Base-by-base conservation (phyloP, 2,329 filamentous ascomycete species). In the Sarocladium oryzae region DNA sequence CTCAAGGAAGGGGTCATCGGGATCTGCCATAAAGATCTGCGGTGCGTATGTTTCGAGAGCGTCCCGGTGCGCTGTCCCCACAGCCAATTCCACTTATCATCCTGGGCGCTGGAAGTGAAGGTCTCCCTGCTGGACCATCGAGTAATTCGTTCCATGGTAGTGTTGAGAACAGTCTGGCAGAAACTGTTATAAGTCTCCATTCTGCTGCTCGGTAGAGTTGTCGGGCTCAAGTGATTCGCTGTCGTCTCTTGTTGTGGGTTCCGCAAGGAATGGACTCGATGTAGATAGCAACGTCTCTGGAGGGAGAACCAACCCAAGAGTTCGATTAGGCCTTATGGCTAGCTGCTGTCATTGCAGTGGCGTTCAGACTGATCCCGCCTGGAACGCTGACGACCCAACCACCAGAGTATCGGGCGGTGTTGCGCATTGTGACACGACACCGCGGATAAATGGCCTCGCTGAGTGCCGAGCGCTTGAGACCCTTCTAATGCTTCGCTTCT, bases 81-180 rank as follows among this genome's bases (percentile, higher is more conserved):
- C 36, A n/a, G 20, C 36, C 36, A 38, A 38, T 38, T 21, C 36
- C 36, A 38, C 15, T 21, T 21, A 16, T 38, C 36, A n/a, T 38
- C 36, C 36, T 38, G 36, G n/a, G 36, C 36, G 20, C 36, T 38
- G 36, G n/a, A 38, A n/a, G 36, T 38, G 20, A 38, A 38, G 36
- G 36, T 38, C 36, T 38, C 36, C 7, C 20, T 7, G 36, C n/a
- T 38, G 7, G 15, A n/a, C 36, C 36, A 38, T 38, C 15, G 15
- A 38, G 7, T 38, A 8, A 38, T 21, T 21, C 36, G 36, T 6
- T n/a, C 20, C 36, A 16, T 21, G 36, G 7, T 8, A 38, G 36
- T 21, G 15, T 38, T 21, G 20, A 38, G 7, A 38, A 16, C n/a
- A 43, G 20, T 23, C 38, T 18, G 20, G 11, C 20, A 43, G 38